Percentiles rank a stretch among this genome's conserved stretches.
Evolutionary conservation across 2,329 filamentous ascomycete genomes (phyloP).

Genomic region (Aspergillus caelatus): DNA sequence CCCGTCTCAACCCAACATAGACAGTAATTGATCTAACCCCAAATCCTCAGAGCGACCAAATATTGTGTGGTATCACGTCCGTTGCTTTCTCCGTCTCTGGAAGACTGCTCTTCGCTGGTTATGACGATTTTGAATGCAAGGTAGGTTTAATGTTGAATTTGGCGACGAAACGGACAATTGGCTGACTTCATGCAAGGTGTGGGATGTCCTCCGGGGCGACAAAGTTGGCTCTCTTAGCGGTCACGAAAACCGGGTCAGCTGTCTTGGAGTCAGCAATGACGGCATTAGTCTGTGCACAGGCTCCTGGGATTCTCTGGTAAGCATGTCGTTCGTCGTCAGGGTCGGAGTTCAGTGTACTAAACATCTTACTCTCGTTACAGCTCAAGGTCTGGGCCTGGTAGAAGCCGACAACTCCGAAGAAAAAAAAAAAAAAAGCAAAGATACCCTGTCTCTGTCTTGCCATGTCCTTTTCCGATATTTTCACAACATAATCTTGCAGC

Average conservation of each 20-base stretch:
- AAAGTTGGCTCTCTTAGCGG: conserved; percentile 96
- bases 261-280: conserved; percentile 97
- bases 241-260: conserved; percentile 98
- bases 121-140: conserved; percentile 99
- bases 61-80: conserved; percentile 96
- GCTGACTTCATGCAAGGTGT: conserved; percentile 67
- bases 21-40: not conserved
- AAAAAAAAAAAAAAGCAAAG: conserved; percentile 33
- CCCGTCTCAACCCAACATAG: conserved; percentile 1
- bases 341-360: conserved; percentile 10
- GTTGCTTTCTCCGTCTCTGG: conserved; percentile 98
- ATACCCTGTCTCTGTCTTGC: conserved; percentile 41
- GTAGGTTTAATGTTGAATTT: conserved; percentile 54
- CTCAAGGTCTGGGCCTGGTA: conserved; percentile 89
- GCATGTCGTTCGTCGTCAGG: conserved; percentile 40
- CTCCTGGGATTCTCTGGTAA: conserved; percentile 98
- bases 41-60: conserved; percentile 78
- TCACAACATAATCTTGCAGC: conserved; percentile 33
- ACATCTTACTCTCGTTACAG: conserved; percentile 46
- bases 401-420: conserved; percentile 22
- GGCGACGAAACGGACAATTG: not conserved
- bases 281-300: conserved; percentile 99
- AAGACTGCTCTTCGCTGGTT: conserved; percentile 91
- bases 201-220: conserved; percentile 95
- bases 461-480: conserved; percentile 41